These are phyloP conservation scores for Diplodia scrobiculata DNA, from an alignment of 2,329 filamentous ascomycete genomes.

Conservation along the genomic window DNA sequence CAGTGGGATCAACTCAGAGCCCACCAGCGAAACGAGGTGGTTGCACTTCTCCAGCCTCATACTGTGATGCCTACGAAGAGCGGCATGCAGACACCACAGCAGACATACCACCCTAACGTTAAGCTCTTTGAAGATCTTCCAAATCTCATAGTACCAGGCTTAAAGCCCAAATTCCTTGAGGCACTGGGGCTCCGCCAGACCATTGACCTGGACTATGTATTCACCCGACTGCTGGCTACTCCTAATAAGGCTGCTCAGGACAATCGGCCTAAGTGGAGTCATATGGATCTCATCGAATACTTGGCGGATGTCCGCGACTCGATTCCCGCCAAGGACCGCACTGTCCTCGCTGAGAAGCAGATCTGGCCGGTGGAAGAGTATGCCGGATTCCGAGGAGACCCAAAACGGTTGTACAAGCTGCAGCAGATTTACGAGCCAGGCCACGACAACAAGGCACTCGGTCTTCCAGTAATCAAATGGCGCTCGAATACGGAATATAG, in stretches of 20 bases:
- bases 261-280: slow-evolving; percentile 71
- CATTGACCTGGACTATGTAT: slow-evolving; percentile 90
- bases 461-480: slow-evolving; percentile 60
- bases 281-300: slow-evolving; percentile 93
- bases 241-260: slow-evolving; percentile 10
- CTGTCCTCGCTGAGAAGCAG: slow-evolving; percentile 49
- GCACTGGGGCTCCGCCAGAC: slow-evolving; percentile 91
- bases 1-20: slow-evolving; percentile 80
- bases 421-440: slow-evolving; percentile 44
- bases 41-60: slow-evolving; percentile 64
- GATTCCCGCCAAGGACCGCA: slow-evolving; percentile 73
- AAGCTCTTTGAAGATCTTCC: slow-evolving; percentile 94
- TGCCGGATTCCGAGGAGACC: slow-evolving; percentile 32
- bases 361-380: slow-evolving; percentile 29
- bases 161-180: slow-evolving; percentile 87
- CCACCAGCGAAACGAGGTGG: slow-evolving; percentile 66
- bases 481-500: slow-evolving; percentile 37
- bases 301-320: slow-evolving; percentile 86
- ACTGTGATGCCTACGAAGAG: slow-evolving; percentile 85
- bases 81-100: slow-evolving; percentile 81
- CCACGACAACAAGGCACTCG: slow-evolving; percentile 57
- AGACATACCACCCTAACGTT: slow-evolving; percentile 91
- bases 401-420: slow-evolving; percentile 41
- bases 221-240: slow-evolving; percentile 65
- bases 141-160: slow-evolving; percentile 68